A percentile compares a stretch with the other conserved stretches of the same genome.
These are phyloP conservation scores for Tylopilus subfusipes DNA, from an alignment of 768 basidiomycete genomes.

Conservation along the genomic window DNA sequence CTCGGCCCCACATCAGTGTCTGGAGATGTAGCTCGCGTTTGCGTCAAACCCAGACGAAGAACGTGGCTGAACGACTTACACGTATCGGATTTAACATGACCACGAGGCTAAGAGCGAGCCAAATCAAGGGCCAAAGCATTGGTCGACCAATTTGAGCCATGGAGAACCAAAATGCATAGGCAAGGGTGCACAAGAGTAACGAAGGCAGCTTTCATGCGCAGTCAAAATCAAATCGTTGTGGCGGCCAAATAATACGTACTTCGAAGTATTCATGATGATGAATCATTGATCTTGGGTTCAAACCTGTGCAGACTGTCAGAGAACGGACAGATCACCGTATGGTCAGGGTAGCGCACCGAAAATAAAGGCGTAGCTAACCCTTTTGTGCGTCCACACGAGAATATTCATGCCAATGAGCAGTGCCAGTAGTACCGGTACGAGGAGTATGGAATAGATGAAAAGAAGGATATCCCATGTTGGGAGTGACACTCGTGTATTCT, in stretches of 20 bases:
- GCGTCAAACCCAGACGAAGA: neutral
- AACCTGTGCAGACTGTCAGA: conserved; percentile 40
- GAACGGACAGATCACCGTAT: neutral
- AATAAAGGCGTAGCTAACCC: conserved; percentile 91
- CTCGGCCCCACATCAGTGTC: conserved; percentile 35
- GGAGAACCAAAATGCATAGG: conserved; percentile 82
- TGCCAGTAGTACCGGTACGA: conserved; percentile 72
- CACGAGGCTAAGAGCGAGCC: conserved; percentile 61
- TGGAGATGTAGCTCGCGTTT: conserved; percentile 26
- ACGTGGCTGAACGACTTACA: conserved; percentile 27
- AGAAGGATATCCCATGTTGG: conserved; percentile 73
- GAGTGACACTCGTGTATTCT: conserved; percentile 49
- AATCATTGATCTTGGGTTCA: conserved; percentile 66
- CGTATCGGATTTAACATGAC: conserved; percentile 77
- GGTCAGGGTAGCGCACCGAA: conserved; percentile 52
- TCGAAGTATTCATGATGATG: conserved; percentile 80
- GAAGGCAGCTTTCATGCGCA: conserved; percentile 58
- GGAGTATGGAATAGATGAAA: conserved; percentile 71
- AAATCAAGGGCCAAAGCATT: conserved; percentile 75
- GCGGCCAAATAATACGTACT: conserved; percentile 33
- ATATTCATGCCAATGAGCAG: conserved; percentile 83
- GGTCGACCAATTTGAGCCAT: conserved; percentile 68
- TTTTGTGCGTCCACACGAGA: conserved; percentile 64
- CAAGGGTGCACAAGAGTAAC: conserved; percentile 66
- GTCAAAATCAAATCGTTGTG: neutral